A percentile compares a stretch with the other conserved stretches of the same genome.
Evolutionary conservation across 768 basidiomycete species (phyloP).

Genomic region (Tylopilus sp.): DNA sequence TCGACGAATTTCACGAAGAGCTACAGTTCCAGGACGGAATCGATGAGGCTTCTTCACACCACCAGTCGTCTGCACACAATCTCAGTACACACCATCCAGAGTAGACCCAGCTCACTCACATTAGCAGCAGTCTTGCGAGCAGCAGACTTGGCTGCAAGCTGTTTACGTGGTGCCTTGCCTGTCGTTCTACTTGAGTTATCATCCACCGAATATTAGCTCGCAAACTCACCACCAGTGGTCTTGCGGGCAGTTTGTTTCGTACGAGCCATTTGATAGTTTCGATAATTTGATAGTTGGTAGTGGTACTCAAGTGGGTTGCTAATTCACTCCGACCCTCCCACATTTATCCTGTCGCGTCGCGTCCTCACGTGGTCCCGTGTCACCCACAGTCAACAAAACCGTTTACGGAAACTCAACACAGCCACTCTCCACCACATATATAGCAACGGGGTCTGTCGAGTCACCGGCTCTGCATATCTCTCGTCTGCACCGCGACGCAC

Average conservation of each 20-base stretch:
- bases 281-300: neutral
- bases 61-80: constrained; percentile 47
- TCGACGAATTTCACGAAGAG: constrained; percentile 84
- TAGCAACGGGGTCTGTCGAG: constrained; percentile 3
- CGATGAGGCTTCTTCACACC: constrained; percentile 90
- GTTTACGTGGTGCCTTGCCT: constrained; percentile 69
- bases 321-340: neutral
- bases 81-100: no score
- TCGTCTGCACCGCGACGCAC: constrained; percentile 6
- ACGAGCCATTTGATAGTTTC: constrained; percentile 49
- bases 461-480: neutral
- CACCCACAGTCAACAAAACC: constrained; percentile 24
- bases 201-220: neutral
- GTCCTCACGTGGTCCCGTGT: constrained; percentile 26
- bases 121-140: constrained; percentile 51
- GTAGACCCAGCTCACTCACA: constrained; percentile 22
- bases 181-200: neutral
- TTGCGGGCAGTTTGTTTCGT: constrained; percentile 78
- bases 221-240: constrained; percentile 61
- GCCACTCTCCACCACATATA: constrained; percentile 24
- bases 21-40: constrained; percentile 43
- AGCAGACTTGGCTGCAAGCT: constrained; percentile 65
- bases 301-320: neutral
- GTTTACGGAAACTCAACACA: constrained; percentile 26
- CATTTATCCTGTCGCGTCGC: constrained; percentile 28